Evolutionary conservation across 129 eudicot genomes (phyloP), one percentile per base, ranked within the genome.

Genomic region (Scalesia atractyloides): DNA sequence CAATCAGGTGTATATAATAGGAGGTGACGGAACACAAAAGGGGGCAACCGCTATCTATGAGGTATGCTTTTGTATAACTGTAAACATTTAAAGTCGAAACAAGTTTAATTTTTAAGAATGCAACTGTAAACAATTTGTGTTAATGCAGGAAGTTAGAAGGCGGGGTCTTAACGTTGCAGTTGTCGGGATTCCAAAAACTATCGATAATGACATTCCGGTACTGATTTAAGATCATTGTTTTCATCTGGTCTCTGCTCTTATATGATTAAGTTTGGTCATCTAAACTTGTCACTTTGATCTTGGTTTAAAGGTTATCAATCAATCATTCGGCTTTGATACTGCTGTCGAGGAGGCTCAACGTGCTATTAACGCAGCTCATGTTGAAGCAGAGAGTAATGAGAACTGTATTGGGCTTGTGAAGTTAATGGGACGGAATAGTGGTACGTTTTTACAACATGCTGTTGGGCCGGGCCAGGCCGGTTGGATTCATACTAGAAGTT

Each of bases 301-400:
- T 19, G 48, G 26, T 50, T 64, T 69, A 11, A 76, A 91, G 98
- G 82, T 94, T 51, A 94, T 94, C 41, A 97, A 94, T 77, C 90
- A 81, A 67, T 90, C 98, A 1, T 94, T 94, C 62, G 98, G 98
- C 51, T 94, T 94, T 73, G 98, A 94, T 74, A 87, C 93, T 59
- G 96, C 98, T 63, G 97, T 94, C 51, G 98, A 94, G 87, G 98
- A 94, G 82, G 98, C 98, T 64, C 92, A 94, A 61, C 97, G 98
- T 58, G 98, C 97, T 19, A 94, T 94, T 20, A 86, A 82, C 73
- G 97, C 98, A 59, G 97, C 98, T 18, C 98, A 94, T 70, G 96
- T 87, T 52, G 98, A 94, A 82, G 84, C 98, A 61, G 89, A 84
- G 54, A 94, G 98, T 78, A 66, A 62, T 13, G 97, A 86, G 66